phyloP scores from a whole-genome alignment of 31 red algal species.

The Bonnemaisonia californica region DNA sequence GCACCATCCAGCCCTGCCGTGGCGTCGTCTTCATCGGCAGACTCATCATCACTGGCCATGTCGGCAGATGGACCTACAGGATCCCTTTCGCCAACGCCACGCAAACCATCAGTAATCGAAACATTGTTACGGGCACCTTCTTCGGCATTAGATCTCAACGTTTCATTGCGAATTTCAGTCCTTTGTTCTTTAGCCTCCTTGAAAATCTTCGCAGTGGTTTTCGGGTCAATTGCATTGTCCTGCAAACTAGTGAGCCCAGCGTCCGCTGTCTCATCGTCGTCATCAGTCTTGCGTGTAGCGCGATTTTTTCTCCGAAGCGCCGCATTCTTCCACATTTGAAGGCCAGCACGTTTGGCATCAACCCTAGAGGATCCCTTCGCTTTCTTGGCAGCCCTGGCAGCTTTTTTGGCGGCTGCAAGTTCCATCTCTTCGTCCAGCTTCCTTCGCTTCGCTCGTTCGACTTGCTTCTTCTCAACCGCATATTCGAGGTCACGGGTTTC shows the following conservation, averaged over 20 bases:
- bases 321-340: conserved; percentile 55
- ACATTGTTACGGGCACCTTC: neutral
- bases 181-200: neutral
- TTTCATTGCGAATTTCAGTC: neutral
- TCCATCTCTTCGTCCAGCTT: conserved; percentile 42
- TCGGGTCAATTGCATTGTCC: neutral
- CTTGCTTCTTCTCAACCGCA: conserved; percentile 45
- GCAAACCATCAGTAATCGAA: neutral
- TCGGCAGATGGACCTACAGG: conserved; percentile 35
- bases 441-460: conserved; percentile 67
- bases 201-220: neutral
- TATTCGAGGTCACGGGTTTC: conserved; percentile 68
- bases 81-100: conserved; percentile 11
- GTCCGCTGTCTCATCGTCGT: neutral
- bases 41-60: conserved; percentile 69
- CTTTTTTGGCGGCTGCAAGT: conserved; percentile 18
- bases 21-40: conserved; percentile 42
- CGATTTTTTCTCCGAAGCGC: conserved; percentile 34
- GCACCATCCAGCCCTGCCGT: conserved; percentile 27
- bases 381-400: conserved; percentile 14
- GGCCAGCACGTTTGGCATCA: conserved; percentile 49
- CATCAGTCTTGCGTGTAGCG: no score
- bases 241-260: neutral
- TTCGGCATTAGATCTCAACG: neutral
- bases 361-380: neutral